Conservation (phyloP, 805 yeast genomes). For the Lipomyces japonicus region DNA sequence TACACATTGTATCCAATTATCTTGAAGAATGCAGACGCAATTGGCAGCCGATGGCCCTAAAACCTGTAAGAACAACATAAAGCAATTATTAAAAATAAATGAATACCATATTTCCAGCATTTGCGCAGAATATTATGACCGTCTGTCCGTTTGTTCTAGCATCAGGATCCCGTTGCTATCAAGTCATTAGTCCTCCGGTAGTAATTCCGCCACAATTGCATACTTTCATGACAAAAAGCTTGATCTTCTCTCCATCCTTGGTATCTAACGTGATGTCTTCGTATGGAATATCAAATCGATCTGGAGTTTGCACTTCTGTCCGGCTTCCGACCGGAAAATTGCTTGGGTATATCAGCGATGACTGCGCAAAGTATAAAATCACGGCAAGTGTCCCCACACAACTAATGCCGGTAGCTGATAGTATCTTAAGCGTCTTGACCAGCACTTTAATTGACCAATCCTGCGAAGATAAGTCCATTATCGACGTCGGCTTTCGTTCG, state of each 20-base stretch:
- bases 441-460: constrained; percentile 23
- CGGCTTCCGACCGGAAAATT: constrained; percentile 67
- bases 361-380: constrained; percentile 56
- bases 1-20: constrained; percentile 23
- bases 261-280: constrained; percentile 61
- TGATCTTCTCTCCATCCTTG: constrained; percentile 63
- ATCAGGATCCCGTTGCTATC: constrained; percentile 15
- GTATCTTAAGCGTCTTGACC: constrained; percentile 17
- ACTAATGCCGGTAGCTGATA: constrained; percentile 25
- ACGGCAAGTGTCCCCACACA: constrained; percentile 24
- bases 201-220: neutral
- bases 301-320: constrained; percentile 72
- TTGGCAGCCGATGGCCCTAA: constrained; percentile 74
- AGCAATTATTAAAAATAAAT: neutral
- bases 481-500: neutral
- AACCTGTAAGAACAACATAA: neutral
- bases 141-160: constrained; percentile 43
- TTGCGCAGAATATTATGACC: constrained; percentile 75
- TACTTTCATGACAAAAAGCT: constrained; percentile 54
- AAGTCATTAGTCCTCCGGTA: neutral
- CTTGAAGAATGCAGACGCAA: constrained; percentile 63
- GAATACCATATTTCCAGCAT: constrained; percentile 80
- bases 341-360: constrained; percentile 76
- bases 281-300: constrained; percentile 59
- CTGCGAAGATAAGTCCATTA: constrained; percentile 7